Conservation (phyloP, 306 rosid genomes). For the Sesbania bispinosa region DNA sequence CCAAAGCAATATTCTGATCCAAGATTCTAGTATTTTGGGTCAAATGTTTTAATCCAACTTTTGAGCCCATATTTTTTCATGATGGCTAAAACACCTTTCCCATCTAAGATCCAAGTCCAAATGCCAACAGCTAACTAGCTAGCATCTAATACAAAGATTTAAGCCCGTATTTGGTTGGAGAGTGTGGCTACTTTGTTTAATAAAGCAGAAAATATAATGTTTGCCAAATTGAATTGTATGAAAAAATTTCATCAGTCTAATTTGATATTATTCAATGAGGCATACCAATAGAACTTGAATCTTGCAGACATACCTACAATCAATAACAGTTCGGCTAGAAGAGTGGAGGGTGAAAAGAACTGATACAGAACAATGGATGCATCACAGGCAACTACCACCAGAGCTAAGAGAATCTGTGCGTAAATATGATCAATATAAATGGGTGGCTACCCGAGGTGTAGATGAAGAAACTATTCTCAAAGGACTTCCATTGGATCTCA, state of each 20-base stretch:
- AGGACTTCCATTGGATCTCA: constrained; percentile 76
- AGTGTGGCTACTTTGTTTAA: no score
- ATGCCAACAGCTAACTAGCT: no score
- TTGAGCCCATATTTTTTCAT: no score
- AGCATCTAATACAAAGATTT: no score
- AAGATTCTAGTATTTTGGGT: no score
- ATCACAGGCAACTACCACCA: constrained; percentile 77
- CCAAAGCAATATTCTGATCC: no score
- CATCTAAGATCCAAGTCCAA: no score
- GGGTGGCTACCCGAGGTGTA: constrained; percentile 93
- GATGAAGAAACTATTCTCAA: constrained; percentile 82
- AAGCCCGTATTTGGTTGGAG: no score
- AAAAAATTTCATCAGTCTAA: neutral
- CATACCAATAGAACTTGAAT: neutral
- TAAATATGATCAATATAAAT: constrained; percentile 80
- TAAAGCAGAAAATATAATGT: no score
- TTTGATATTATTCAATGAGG: neutral
- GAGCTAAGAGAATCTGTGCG: constrained; percentile 68
- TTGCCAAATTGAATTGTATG: neutral
- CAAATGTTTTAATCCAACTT: no score
- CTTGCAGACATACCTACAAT: constrained; percentile 82
- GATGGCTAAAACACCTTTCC: no score
- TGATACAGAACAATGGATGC: constrained; percentile 98
- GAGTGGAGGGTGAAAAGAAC: constrained; percentile 94
- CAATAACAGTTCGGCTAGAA: constrained; percentile 75